These are phyloP conservation scores for Eutrema yunnanense DNA, from an alignment of 345 rosid genomes.

Conservation along the genomic window DNA sequence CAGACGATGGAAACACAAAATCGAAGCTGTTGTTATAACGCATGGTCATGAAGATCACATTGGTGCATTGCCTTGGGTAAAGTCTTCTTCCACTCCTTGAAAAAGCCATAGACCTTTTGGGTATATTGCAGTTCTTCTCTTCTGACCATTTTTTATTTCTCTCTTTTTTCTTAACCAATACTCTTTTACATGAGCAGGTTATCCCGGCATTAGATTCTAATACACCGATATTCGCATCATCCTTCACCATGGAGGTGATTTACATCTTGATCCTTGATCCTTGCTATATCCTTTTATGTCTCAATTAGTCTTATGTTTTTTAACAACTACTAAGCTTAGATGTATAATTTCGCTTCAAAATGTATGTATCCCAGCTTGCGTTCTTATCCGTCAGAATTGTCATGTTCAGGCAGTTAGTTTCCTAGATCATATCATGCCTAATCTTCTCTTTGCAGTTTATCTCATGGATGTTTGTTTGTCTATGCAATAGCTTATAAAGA, in stretches of 20 bases:
- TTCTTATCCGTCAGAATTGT: background rate
- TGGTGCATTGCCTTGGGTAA: constrained; percentile 99
- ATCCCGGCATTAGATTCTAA: constrained; percentile 80
- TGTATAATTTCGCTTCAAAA: background rate
- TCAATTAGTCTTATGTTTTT: background rate
- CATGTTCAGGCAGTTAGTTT: background rate
- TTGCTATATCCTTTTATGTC: background rate
- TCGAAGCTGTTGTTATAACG: constrained; percentile 94
- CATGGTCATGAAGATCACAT: constrained; percentile 99
- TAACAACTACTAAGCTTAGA: background rate
- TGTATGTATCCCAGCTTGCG: background rate
- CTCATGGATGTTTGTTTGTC: constrained; percentile 6
- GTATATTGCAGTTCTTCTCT: background rate
- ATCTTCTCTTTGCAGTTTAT: background rate
- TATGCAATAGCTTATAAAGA: constrained; percentile 71
- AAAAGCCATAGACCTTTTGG: background rate
- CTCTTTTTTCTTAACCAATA: background rate
- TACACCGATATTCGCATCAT: constrained; percentile 90
- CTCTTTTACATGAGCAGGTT: constrained; percentile 51
- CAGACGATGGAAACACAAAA: constrained; percentile 89
- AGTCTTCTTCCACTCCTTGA: constrained; percentile 40
- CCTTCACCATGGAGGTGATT: constrained; percentile 97
- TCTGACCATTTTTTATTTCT: background rate
- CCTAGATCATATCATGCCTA: background rate
- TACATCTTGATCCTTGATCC: background rate